Conservation (phyloP, 169 alveolate genomes). For the Plasmodium sp. region DNA sequence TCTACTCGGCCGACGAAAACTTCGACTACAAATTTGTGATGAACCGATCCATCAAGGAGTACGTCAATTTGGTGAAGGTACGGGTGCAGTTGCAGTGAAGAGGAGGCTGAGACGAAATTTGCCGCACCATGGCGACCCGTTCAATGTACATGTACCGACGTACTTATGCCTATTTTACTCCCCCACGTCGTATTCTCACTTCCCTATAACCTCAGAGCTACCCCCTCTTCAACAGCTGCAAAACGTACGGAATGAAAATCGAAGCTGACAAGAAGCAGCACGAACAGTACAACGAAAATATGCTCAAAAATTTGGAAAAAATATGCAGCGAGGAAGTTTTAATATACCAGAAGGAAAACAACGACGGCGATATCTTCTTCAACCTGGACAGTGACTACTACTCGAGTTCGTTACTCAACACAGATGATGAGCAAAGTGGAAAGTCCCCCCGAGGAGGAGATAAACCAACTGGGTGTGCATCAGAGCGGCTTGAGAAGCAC, state of each 20-base stretch:
- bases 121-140: neutral
- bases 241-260: conserved; percentile 72
- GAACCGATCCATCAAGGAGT: conserved; percentile 52
- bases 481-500: neutral
- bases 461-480: neutral
- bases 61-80: conserved; percentile 50
- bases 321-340: conserved; percentile 14
- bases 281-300: conserved; percentile 16
- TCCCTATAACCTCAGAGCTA: conserved; percentile 3
- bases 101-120: neutral
- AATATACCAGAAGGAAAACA: conserved; percentile 18
- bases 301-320: conserved; percentile 24
- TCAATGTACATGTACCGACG: neutral
- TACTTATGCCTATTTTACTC: neutral
- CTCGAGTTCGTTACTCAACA: conserved; percentile 49
- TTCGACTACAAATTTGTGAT: conserved; percentile 44
- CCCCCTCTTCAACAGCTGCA: conserved; percentile 51
- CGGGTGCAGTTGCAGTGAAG: neutral
- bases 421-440: conserved; percentile 32
- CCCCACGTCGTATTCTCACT: neutral
- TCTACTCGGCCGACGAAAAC: conserved; percentile 26
- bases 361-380: conserved; percentile 33
- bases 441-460: neutral
- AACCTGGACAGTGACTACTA: conserved; percentile 61
- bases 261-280: conserved; percentile 69